Evolutionary conservation across 2,329 filamentous ascomycete genomes (phyloP), one percentile per base, ranked within the genome.

Genomic region (Cladosporium sp.): DNA sequence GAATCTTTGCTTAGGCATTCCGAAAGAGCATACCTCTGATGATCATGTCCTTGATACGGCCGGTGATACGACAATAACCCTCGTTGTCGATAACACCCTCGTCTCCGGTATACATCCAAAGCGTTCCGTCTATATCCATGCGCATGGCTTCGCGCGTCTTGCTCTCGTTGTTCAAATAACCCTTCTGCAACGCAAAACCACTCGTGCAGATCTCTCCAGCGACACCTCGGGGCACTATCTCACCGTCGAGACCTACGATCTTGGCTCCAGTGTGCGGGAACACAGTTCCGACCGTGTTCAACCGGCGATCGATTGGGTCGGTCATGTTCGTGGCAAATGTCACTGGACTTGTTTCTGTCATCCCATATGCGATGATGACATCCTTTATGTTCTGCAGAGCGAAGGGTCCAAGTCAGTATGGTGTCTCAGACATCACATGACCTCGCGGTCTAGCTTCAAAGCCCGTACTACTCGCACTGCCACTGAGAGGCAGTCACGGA

Each of bases 291-390:
- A 93, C 91, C 0, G 90, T 93, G 1, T 85, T 87, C 30, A 93
- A 81, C 44, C 90, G 84, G 44, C 82, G 84, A 69, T 88, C 81
- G 59, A 92, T 85, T 1, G 86, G 84, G 75, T 93, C 91, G 66
- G 89, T 86, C 0, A 89, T 91, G 73, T 90, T 89, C 12, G 91
- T 89, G 71, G 92, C 93, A 82, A 93, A 93, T 77, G 90, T 91
- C 0, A 90, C 92, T 0, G 91, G 91, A 1, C 87, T 90, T 0
- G 91, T 89, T 80, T 94, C 91, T 0, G 91, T 94, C 52, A 94
- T 82, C 1, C 90, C 81, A 65, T 81, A 82, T 64, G 77, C 79
- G 15, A 75, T 80, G 7, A 80, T 86, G 65, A 92, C 92, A 75
- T 92, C 88, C 10, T 83, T 85, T 87, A 94, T 92, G 65, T 90